Evolutionary conservation across 805 yeast species (phyloP).

Genomic region (Wickerhamomyces sydowiorum): DNA sequence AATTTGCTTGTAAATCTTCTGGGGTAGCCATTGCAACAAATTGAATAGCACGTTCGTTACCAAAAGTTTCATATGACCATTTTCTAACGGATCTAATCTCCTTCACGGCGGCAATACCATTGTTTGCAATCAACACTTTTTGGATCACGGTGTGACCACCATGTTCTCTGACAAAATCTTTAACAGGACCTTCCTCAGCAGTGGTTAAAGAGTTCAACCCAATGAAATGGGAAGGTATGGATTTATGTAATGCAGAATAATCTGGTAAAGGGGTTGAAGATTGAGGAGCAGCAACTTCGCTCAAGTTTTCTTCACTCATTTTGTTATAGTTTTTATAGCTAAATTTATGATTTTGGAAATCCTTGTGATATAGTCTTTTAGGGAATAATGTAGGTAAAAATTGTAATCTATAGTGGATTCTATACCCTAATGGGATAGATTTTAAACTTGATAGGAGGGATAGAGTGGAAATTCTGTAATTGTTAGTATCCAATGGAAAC

Average conservation of each 20-base stretch:
- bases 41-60: constrained; percentile 87
- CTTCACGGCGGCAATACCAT: constrained; percentile 99
- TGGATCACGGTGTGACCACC: constrained; percentile 95
- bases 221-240: constrained; percentile 66
- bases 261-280: constrained; percentile 25
- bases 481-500: too few relatives aligned
- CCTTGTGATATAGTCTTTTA: neutral
- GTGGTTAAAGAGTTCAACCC: constrained; percentile 75
- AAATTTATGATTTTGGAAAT: neutral
- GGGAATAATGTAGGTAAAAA: neutral
- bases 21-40: constrained; percentile 99
- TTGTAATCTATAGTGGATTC: too few relatives aligned
- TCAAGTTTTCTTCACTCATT: constrained; percentile 37
- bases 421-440: too few relatives aligned
- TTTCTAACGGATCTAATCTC: constrained; percentile 96
- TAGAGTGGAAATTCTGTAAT: too few relatives aligned
- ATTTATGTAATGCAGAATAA: constrained; percentile 29
- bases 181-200: constrained; percentile 74
- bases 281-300: constrained; percentile 27
- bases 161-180: constrained; percentile 77
- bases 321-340: neutral
- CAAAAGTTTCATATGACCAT: constrained; percentile 99
- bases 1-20: constrained; percentile 95
- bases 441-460: too few relatives aligned
- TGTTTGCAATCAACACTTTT: constrained; percentile 88